Conservation (phyloP, 805 yeast genomes). For the Citeromyces matritensis region DNA sequence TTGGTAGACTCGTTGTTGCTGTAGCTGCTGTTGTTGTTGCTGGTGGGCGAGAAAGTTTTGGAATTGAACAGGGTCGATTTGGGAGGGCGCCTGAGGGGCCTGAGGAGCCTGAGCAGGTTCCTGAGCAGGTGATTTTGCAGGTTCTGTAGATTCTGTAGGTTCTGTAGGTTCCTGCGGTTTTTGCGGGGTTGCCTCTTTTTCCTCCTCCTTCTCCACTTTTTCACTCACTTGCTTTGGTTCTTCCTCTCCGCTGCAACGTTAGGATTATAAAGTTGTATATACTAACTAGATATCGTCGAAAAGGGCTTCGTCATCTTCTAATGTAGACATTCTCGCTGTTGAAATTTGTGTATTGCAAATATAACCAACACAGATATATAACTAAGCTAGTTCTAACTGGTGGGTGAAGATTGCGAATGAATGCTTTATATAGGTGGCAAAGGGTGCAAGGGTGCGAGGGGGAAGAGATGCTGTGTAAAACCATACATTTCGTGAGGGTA, state of each 20-base stretch:
- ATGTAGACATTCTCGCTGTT: slow-evolving; percentile 31
- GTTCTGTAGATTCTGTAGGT: slow-evolving; percentile 2
- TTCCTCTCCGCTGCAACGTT: slow-evolving; percentile 4
- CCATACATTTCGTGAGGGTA: not conserved
- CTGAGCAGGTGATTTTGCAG: slow-evolving; percentile 2
- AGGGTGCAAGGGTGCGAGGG: not conserved
- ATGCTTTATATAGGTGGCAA: slow-evolving; percentile 1
- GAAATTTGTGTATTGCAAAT: not conserved
- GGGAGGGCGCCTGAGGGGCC: not conserved
- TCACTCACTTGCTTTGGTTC: slow-evolving; percentile 4
- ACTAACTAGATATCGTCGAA: slow-evolving; percentile 91
- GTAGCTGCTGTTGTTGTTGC: slow-evolving; percentile 8
- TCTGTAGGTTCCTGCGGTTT: slow-evolving; percentile 6
- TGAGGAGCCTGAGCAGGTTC: slow-evolving; percentile 2
- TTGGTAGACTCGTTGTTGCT: slow-evolving; percentile 6
- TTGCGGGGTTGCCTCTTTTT: slow-evolving; percentile 6
- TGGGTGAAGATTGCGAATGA: not conserved
- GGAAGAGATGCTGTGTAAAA: not conserved
- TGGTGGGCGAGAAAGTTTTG: slow-evolving; percentile 1
- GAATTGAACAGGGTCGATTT: slow-evolving; percentile 1
- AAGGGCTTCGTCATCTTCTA: slow-evolving; percentile 88
- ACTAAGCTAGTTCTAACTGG: not conserved
- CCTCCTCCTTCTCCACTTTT: slow-evolving; percentile 12
- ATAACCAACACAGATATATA: slow-evolving; percentile 1
- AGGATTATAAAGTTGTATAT: slow-evolving; percentile 25